Evolutionary conservation across 2,329 filamentous ascomycete genomes (phyloP), one percentile per base, ranked within the genome.

Genomic region (Phaeoacremonium minimum): DNA sequence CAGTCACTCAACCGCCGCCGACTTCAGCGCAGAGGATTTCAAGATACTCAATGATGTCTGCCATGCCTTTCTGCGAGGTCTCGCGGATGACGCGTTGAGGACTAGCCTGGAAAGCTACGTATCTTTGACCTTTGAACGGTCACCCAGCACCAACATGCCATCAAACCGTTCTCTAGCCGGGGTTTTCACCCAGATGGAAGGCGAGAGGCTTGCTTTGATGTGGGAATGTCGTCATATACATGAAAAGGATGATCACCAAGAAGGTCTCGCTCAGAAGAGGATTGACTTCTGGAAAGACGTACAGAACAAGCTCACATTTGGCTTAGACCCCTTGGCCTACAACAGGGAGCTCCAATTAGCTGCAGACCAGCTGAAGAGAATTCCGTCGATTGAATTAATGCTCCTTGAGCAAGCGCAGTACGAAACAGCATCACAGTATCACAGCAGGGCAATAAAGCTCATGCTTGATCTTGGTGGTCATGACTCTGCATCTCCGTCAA

Each of bases 121-220:
- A n/a, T 77, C 76, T 3, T 61, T 80, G 6, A 51, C 57, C 6
- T 63, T 64, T 18, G 52, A 51, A 12, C 42, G 53, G 7, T 34
- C 42, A 2, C 36, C 50, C 1, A 48, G 52, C 3, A 35, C 44
- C 3, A 55, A 54, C 33, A 55, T 32, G 28, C 30, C 42, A 5
- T 19, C 15, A 6, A 38, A 61, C 38, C 68, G 73, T 28, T 74
- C 75, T 4, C 64, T 83, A 1, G 56, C 63, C n/a, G 73, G 75
- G 1, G 64, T 77, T 3, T 68, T 62, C 41, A 67, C 60, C 12
- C 73, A 80, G 44, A 55, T 68, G 3, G 77, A 83, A 46, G 77
- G 77, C 7, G 77, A 82, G 47, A 58, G 60, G 15, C 51, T 79
- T 15, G 58, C 71, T 2, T 63, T 71, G 50, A 48, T 61, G 4